Percentiles rank a stretch among this genome's conserved stretches.
Conservation (phyloP, 257 asterid species). For the Nyctanthes arbortristis region DNA sequence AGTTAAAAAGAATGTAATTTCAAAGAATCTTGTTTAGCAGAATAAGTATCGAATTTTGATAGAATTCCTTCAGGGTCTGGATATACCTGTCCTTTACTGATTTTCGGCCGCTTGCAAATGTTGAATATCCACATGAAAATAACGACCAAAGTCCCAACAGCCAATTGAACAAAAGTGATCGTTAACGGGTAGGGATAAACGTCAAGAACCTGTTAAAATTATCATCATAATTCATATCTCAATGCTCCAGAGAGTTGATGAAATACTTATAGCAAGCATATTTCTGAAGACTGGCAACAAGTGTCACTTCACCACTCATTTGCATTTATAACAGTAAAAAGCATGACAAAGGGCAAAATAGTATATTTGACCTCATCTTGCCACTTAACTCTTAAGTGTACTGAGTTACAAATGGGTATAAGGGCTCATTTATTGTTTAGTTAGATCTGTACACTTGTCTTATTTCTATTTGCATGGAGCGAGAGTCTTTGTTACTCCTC, state of each 20-base stretch:
- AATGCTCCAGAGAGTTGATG: not conserved
- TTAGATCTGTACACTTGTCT: too few species aligned
- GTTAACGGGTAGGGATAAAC: slow-evolving; percentile 73
- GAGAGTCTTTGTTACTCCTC: too few species aligned
- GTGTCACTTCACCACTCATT: not conserved
- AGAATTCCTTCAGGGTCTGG: slow-evolving; percentile 1
- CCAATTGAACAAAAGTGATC: slow-evolving; percentile 65
- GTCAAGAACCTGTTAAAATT: slow-evolving; percentile 61
- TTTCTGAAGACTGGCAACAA: not conserved
- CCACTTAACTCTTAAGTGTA: too few species aligned
- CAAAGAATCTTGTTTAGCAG: not conserved
- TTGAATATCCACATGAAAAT: slow-evolving; percentile 67
- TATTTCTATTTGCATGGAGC: too few species aligned
- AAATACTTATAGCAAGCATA: too few species aligned
- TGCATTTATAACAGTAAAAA: too few species aligned
- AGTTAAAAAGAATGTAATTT: not conserved
- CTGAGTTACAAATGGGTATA: too few species aligned
- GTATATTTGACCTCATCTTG: too few species aligned
- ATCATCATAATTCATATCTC: not conserved
- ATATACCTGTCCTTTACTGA: slow-evolving; percentile 73
- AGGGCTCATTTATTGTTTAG: too few species aligned
- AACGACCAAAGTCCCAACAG: slow-evolving; percentile 67
- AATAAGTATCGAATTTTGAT: too few species aligned
- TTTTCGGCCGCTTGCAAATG: slow-evolving; percentile 76
- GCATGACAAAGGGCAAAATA: too few species aligned